These are phyloP conservation scores for Cercospora sesami DNA, from an alignment of 2,329 filamentous ascomycete genomes.

Conservation along the genomic window DNA sequence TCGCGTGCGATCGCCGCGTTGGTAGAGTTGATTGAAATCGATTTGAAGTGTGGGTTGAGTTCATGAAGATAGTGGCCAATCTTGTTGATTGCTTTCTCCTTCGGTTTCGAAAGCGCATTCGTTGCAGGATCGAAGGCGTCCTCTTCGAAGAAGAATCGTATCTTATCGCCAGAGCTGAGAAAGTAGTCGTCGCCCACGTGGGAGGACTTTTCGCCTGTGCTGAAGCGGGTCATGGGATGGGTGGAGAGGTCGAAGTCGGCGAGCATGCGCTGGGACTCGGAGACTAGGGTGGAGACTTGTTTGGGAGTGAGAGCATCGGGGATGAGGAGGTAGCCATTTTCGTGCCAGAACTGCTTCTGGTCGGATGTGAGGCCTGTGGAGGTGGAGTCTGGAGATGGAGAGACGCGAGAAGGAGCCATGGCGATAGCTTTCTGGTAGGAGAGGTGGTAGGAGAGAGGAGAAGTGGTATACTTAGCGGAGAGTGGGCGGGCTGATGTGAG, in stretches of 20 bases:
- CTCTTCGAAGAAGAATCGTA: constrained; percentile 97
- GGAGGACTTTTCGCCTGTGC: constrained; percentile 70
- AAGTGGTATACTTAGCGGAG: neutral
- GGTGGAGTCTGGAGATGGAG: constrained; percentile 28
- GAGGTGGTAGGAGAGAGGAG: neutral
- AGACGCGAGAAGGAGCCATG: constrained; percentile 34
- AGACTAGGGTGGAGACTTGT: constrained; percentile 68
- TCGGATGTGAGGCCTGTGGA: constrained; percentile 63
- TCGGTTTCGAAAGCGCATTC: constrained; percentile 72
- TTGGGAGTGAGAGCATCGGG: constrained; percentile 68
- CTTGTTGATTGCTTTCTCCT: constrained; percentile 78
- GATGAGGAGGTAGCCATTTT: constrained; percentile 88
- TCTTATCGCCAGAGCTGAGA: constrained; percentile 81
- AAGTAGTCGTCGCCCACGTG: constrained; percentile 97
- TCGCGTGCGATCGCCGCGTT: constrained; percentile 66
- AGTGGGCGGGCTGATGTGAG: neutral
- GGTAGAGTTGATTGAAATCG: constrained; percentile 53
- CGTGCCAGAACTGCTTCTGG: constrained; percentile 67
- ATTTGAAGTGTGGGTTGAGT: constrained; percentile 51
- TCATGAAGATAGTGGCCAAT: constrained; percentile 55
- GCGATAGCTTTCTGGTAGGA: neutral
- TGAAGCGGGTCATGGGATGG: constrained; percentile 93
- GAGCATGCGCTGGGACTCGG: constrained; percentile 74
- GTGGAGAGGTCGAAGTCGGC: constrained; percentile 72
- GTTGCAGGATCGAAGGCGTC: constrained; percentile 68